phyloP scores from a whole-genome alignment of 495 filamentous ascomycete species.

The Gamarada debralockiae region DNA sequence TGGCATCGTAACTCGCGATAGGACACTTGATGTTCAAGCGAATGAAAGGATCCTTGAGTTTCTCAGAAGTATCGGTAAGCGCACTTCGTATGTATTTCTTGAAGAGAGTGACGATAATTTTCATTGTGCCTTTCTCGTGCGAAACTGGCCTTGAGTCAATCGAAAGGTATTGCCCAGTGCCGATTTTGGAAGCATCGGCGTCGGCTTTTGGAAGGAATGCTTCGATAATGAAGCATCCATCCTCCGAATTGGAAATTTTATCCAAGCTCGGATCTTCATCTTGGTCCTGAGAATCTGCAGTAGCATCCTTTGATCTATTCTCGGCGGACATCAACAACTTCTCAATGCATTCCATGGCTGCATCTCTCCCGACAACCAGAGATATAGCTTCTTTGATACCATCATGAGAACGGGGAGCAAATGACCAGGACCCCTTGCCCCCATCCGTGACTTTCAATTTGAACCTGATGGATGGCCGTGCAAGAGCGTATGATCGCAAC shows the following conservation, averaged over 20 bases:
- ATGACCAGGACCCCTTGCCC: constrained; percentile 65
- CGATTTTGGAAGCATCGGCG: constrained; percentile 50
- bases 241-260: neutral
- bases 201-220: constrained; percentile 55
- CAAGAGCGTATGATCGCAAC: constrained; percentile 72
- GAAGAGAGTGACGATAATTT: constrained; percentile 59
- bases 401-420: constrained; percentile 55
- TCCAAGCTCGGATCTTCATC: neutral
- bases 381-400: constrained; percentile 61
- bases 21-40: constrained; percentile 70
- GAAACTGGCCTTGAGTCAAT: constrained; percentile 78
- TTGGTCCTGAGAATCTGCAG: neutral
- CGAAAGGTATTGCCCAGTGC: constrained; percentile 62
- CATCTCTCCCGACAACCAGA: constrained; percentile 66
- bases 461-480: constrained; percentile 59
- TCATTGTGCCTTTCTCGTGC: constrained; percentile 55
- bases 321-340: constrained; percentile 15
- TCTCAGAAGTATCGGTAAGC: constrained; percentile 17
- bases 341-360: constrained; percentile 45
- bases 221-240: constrained; percentile 39
- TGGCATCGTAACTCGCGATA: constrained; percentile 72
- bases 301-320: neutral
- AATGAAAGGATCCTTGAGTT: constrained; percentile 64
- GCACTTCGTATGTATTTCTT: constrained; percentile 45
- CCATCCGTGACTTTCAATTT: constrained; percentile 64